phyloP scores from a whole-genome alignment of 208 protist genomes.

The Trypanosoma vivax region DNA sequence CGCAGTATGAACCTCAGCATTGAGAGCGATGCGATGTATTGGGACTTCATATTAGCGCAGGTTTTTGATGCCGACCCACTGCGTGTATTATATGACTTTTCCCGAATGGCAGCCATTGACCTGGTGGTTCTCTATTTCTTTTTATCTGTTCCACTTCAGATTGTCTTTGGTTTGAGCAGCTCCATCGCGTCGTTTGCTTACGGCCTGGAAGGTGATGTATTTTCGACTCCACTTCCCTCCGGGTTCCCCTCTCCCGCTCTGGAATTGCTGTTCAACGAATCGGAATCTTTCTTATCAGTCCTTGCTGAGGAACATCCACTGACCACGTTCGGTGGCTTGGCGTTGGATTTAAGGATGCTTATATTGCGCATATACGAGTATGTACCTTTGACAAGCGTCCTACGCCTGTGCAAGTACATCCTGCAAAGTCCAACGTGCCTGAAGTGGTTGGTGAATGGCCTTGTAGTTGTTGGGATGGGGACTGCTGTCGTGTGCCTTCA shows the following conservation, averaged over 20 bases:
- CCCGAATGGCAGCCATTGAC: conserved; percentile 39
- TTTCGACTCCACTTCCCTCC: conserved; percentile 1
- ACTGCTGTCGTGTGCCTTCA: conserved; percentile 12
- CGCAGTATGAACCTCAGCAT: conserved; percentile 54
- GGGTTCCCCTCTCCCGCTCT: conserved; percentile 4
- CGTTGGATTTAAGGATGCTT: too few relatives aligned
- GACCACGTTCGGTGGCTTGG: too few relatives aligned
- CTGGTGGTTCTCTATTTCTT: conserved; percentile 47
- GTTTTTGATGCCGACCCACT: conserved; percentile 55
- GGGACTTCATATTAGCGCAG: conserved; percentile 51
- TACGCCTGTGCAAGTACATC: neutral
- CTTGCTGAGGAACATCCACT: neutral
- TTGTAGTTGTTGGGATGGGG: conserved; percentile 18
- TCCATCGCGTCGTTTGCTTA: neutral
- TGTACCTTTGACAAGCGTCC: too few relatives aligned
- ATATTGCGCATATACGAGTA: too few relatives aligned
- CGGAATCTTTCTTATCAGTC: neutral
- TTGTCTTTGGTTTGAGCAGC: conserved; percentile 14
- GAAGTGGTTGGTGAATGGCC: neutral
- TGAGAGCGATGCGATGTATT: conserved; percentile 39
- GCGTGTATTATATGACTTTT: conserved; percentile 36
- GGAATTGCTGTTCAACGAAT: neutral
- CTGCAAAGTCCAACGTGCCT: neutral
- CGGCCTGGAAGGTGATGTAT: neutral
- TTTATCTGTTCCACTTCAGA: conserved; percentile 30